Percentiles rank a stretch among this genome's conserved stretches.
Evolutionary conservation across 768 basidiomycete genomes (phyloP).

Genomic region (Paxillus ammoniavirescens): DNA sequence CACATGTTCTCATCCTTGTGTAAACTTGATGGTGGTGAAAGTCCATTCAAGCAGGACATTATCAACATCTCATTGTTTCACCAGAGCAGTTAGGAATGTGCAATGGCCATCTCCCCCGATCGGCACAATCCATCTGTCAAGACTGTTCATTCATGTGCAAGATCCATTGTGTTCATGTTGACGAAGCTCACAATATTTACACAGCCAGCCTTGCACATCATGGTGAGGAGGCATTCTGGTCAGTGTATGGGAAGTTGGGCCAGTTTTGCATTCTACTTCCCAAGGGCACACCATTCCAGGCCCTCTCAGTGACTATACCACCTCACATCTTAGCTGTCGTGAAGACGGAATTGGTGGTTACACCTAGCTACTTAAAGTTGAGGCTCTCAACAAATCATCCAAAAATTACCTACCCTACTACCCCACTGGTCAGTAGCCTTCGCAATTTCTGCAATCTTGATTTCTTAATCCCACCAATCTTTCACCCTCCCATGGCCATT

Average conservation of each 20-base stretch:
- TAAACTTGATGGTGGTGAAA: not conserved
- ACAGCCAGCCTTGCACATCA: not conserved
- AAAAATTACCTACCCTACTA: conserved; percentile 1
- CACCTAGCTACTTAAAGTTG: not conserved
- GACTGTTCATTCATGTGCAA: not conserved
- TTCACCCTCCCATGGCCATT: not conserved
- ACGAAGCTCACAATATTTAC: too few species aligned
- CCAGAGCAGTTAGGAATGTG: conserved; percentile 3
- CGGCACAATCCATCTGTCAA: not conserved
- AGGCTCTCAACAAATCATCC: not conserved
- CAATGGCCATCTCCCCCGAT: conserved; percentile 1
- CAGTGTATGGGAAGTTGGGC: not conserved
- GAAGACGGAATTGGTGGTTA: not conserved
- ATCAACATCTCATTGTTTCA: conserved; percentile 6
- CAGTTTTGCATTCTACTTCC: not conserved
- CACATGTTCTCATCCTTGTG: too few species aligned
- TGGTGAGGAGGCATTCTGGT: not conserved
- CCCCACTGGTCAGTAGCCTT: not conserved
- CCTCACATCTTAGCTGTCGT: not conserved
- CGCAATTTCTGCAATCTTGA: not conserved
- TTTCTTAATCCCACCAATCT: not conserved
- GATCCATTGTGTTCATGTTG: not conserved
- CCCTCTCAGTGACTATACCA: too few species aligned
- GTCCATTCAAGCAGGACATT: not conserved
- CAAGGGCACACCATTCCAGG: too few species aligned